Evolutionary conservation across 2,329 filamentous ascomycete species (phyloP).

Genomic region (Aureobasidium namibiae): DNA sequence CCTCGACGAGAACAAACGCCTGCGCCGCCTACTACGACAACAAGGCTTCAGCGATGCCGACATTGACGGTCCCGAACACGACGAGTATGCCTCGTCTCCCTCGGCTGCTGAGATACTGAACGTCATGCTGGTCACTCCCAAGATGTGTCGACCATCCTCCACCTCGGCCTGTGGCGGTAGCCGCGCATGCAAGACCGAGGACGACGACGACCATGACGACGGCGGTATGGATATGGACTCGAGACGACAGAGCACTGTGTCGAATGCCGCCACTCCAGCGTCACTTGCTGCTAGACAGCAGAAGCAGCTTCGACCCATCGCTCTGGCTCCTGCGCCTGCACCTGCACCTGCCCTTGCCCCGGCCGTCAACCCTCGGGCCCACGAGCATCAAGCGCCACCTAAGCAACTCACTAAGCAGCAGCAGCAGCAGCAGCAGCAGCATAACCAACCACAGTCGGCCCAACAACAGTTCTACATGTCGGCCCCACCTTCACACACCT

Average conservation of each 20-base stretch:
- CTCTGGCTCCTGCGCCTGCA: background rate
- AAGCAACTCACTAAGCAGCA: background rate
- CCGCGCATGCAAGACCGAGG: background rate
- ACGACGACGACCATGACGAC: background rate
- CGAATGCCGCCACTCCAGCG: background rate
- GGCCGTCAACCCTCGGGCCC: background rate
- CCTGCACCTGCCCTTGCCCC: background rate
- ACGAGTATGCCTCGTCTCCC: conserved; percentile 12
- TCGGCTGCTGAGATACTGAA: conserved; percentile 7
- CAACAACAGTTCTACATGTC: conserved; percentile 2
- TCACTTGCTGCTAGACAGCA: conserved; percentile 13
- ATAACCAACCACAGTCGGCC: too few relatives aligned
- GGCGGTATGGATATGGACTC: too few relatives aligned
- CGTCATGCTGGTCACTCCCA: conserved; percentile 12
- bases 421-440: background rate
- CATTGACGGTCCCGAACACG: conserved; percentile 32
- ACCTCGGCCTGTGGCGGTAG: background rate
- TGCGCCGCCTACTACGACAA: conserved; percentile 51
- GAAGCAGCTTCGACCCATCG: conserved; percentile 9
- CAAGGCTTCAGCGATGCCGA: conserved; percentile 51
- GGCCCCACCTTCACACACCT: background rate
- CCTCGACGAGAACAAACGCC: conserved; percentile 58
- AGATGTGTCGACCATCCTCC: conserved; percentile 2
- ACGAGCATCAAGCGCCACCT: background rate
- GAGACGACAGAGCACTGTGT: background rate